phyloP scores from a whole-genome alignment of 2,329 filamentous ascomycete species.

The Botrytis fragariae region DNA sequence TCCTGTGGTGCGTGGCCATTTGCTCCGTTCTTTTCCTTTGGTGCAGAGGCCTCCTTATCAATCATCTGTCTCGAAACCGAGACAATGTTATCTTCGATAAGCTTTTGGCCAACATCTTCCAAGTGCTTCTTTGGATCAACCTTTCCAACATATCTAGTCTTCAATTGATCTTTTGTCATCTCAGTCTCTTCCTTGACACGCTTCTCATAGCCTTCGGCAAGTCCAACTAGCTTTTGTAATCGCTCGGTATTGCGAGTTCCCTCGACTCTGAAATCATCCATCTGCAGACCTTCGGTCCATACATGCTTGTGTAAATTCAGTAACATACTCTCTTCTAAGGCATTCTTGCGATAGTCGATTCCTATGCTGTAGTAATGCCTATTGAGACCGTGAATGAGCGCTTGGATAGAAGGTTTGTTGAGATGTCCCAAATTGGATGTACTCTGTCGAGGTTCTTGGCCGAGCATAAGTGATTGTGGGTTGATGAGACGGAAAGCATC shows the following conservation, averaged over 20 bases:
- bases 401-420: slow-evolving; percentile 99
- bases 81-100: slow-evolving; percentile 99
- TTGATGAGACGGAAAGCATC: slow-evolving; percentile 99
- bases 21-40: slow-evolving; percentile 59
- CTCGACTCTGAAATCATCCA: slow-evolving; percentile 91
- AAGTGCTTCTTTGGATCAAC: slow-evolving; percentile 99
- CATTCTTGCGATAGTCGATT: slow-evolving; percentile 97
- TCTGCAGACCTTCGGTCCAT: slow-evolving; percentile 95
- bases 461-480: slow-evolving; percentile 95
- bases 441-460: slow-evolving; percentile 94
- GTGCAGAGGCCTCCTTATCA: slow-evolving; percentile 95
- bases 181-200: slow-evolving; percentile 98
- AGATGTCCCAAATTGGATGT: slow-evolving; percentile 97
- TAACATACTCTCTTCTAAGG: slow-evolving; percentile 97
- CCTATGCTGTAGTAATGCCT: slow-evolving; percentile 99
- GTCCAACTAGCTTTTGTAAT: slow-evolving; percentile 79
- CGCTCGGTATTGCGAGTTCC: slow-evolving; percentile 82
- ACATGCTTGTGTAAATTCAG: slow-evolving; percentile 99
- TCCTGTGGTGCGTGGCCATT: slow-evolving; percentile 44
- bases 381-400: slow-evolving; percentile 96
- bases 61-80: slow-evolving; percentile 99
- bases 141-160: slow-evolving; percentile 98
- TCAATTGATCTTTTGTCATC: slow-evolving; percentile 92
- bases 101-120: slow-evolving; percentile 90
- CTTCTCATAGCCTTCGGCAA: slow-evolving; percentile 98